A percentile compares a stretch with the other conserved stretches of the same genome.
These are phyloP conservation scores for Aphanoascus verrucosus DNA, from an alignment of 2,329 filamentous ascomycete genomes.

Conservation along the genomic window DNA sequence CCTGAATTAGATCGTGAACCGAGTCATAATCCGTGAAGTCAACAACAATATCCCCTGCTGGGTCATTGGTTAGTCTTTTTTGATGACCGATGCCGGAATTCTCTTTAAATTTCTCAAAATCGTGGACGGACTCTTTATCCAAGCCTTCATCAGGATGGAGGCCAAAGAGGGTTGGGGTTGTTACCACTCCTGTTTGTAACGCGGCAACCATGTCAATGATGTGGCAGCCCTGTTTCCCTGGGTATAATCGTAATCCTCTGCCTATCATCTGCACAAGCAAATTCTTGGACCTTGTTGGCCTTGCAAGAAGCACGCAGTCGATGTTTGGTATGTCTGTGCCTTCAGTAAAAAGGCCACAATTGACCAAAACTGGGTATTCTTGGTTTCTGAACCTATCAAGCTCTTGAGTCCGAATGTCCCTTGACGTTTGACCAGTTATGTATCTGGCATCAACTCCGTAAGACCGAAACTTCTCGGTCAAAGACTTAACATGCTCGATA, in stretches of 20 bases:
- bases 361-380: constrained; percentile 77
- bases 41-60: constrained; percentile 40
- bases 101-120: constrained; percentile 46
- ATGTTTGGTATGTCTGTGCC: constrained; percentile 97
- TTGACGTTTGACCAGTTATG: constrained; percentile 72
- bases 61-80: not conserved
- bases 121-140: constrained; percentile 51
- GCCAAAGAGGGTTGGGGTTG: constrained; percentile 84
- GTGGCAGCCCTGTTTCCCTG: constrained; percentile 78
- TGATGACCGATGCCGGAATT: constrained; percentile 21
- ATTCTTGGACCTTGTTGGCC: constrained; percentile 87
- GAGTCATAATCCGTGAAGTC: constrained; percentile 86
- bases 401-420: constrained; percentile 54
- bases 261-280: constrained; percentile 96
- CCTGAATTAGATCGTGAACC: constrained; percentile 79
- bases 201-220: constrained; percentile 93
- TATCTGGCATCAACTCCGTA: constrained; percentile 73
- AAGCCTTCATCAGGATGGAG: constrained; percentile 74
- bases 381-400: constrained; percentile 65
- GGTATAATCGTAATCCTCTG: constrained; percentile 72
- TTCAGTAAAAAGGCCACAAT: constrained; percentile 94
- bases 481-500: constrained; percentile 62
- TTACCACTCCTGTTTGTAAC: constrained; percentile 72
- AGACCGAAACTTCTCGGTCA: constrained; percentile 65
- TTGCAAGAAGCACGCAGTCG: constrained; percentile 78